phyloP scores from a whole-genome alignment of 2,329 filamentous ascomycete species.

The Basipetospora chlamydospora region DNA sequence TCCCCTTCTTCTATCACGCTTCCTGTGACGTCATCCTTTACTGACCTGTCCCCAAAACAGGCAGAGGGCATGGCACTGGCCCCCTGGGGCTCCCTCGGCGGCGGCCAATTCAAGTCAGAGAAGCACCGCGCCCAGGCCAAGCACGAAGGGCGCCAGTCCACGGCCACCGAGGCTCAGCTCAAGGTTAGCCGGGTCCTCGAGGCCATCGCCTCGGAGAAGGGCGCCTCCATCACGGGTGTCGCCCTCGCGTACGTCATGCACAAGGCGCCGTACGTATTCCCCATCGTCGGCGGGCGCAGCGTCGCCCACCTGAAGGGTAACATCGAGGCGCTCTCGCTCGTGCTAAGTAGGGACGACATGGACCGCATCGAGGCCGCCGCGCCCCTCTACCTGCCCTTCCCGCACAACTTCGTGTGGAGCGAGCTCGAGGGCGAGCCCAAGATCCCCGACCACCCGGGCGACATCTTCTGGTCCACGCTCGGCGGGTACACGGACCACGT shows the following conservation, averaged over 20 bases:
- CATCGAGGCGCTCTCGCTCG: conserved; percentile 49
- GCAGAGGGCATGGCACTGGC: conserved; percentile 37
- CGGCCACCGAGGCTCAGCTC: conserved; percentile 35
- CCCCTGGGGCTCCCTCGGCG: conserved; percentile 44
- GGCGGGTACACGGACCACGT: conserved; percentile 12
- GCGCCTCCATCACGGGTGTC: conserved; percentile 18
- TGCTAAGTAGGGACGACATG: conserved; percentile 47
- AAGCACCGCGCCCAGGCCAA: conserved; percentile 18
- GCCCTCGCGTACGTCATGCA: conserved; percentile 62
- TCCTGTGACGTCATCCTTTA: too few species aligned
- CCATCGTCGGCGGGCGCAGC: conserved; percentile 56
- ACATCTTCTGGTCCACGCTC: conserved; percentile 17
- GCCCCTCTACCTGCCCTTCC: conserved; percentile 54
- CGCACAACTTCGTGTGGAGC: conserved; percentile 44
- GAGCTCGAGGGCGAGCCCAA: conserved; percentile 14
- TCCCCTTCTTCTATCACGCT: too few species aligned
- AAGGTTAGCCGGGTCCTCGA: conserved; percentile 30
- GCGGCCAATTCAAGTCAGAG: conserved; percentile 29
- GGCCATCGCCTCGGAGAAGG: conserved; percentile 31
- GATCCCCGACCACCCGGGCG: conserved; percentile 15
- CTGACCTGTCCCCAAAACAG: too few species aligned
- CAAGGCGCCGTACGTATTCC: conserved; percentile 59
- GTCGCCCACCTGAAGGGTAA: conserved; percentile 56
- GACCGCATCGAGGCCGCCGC: conserved; percentile 48
- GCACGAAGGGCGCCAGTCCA: conserved; percentile 5